Percentiles rank a stretch among this genome's conserved stretches.
phyloP scores from a whole-genome alignment of 1,139 yeast genomes.

The Scheffersomyces titani region DNA sequence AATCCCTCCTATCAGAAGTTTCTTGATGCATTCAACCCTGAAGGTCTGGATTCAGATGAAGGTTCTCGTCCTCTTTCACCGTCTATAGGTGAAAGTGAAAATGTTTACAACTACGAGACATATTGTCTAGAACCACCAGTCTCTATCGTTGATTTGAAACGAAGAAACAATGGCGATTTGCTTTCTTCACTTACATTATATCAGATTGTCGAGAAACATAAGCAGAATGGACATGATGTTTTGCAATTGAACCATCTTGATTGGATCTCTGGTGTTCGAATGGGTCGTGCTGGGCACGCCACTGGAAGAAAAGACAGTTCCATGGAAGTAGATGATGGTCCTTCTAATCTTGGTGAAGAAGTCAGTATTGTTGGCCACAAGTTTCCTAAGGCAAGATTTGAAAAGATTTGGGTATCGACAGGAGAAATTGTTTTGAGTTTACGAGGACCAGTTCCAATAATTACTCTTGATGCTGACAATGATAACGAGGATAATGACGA shows the following conservation, averaged over 20 bases:
- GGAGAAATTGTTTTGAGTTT: constrained; percentile 77
- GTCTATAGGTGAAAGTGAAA: constrained; percentile 1
- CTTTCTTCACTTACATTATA: constrained; percentile 37
- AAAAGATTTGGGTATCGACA: constrained; percentile 82
- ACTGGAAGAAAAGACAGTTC: constrained; percentile 15
- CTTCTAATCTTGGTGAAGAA: constrained; percentile 84
- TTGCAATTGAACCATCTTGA: constrained; percentile 67
- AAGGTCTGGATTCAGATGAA: constrained; percentile 20
- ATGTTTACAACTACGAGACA: constrained; percentile 29
- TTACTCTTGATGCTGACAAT: not conserved
- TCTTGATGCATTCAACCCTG: constrained; percentile 20
- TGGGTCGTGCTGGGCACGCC: constrained; percentile 55
- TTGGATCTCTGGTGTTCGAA: constrained; percentile 93
- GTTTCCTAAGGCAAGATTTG: constrained; percentile 84
- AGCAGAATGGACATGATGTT: constrained; percentile 22
- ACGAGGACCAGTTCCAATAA: constrained; percentile 68
- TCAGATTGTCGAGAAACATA: constrained; percentile 34
- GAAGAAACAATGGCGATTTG: constrained; percentile 35
- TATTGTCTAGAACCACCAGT: constrained; percentile 44
- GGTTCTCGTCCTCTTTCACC: constrained; percentile 1
- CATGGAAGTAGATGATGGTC: constrained; percentile 44
- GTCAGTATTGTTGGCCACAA: constrained; percentile 87
- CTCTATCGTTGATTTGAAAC: constrained; percentile 33
- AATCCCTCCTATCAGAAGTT: constrained; percentile 40
- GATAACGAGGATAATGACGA: not conserved